Evolutionary conservation across 176 grass and related monocot genomes (phyloP), one percentile per base, ranked within the genome.

Genomic region (Triticum urartu): DNA sequence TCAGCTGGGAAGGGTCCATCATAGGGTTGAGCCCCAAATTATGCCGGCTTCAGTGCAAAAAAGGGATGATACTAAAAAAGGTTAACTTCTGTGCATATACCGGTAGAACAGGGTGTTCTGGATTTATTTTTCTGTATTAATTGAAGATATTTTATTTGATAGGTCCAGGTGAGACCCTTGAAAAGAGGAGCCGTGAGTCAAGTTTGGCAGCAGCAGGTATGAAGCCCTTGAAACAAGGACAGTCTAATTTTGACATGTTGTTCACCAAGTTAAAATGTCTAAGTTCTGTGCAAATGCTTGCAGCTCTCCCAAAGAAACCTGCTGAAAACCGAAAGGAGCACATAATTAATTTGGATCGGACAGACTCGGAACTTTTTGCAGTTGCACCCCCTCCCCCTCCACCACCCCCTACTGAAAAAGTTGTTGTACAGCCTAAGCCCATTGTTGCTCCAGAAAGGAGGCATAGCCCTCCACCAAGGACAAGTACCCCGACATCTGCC

Each of bases 241-340:
- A 56, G 36, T 43, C 3, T 85, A 84, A 43, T 80, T 75, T 70
- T 64, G 48, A 56, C 32, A 61, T 84, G 70, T 28, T 83, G 7
- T 70, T 52, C n/a, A 72, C 24, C 39, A 52, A 71, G 11, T 28
- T 77, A 26, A 82, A 33, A 72, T 85, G 9, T 65, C 34, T 34
- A 88, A 78, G 17, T 63, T 77, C 24, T 42, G 30, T 85, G 50
- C 18, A 45, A 66, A 61, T 84, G 54, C 82, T 84, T 84, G 43
- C 91, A 88, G 88, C 80, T 89, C 60, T 88, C 67, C 81, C 87
- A 11, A 82, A 96, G 74, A 89, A 83, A 9, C 71, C 63, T 75
- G 58, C 81, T 63, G 89, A 89, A 69, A 95, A 91, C 47, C 88
- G 85, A 87, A 94, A 86, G 32, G 88, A 86, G 14, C 91, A 94